phyloP scores from a whole-genome alignment of 306 rosid species.

The Arachis hypogaea region DNA sequence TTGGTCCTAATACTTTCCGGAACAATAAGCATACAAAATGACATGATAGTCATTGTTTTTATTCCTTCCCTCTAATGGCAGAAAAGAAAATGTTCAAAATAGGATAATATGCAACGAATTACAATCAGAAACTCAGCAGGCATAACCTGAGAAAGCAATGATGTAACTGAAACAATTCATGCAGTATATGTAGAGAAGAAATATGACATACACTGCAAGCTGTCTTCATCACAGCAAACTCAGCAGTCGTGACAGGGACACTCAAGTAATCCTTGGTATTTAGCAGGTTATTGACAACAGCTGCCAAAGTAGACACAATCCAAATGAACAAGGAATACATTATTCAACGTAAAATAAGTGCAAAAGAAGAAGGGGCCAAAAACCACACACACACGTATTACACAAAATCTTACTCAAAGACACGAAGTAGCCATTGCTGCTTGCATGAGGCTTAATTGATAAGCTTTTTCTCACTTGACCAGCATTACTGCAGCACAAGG shows the following conservation, averaged over 20 bases:
- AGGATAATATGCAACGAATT: conserved; percentile 27
- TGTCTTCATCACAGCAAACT: conserved; percentile 84
- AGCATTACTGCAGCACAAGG: conserved; percentile 70
- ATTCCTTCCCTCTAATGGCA: not conserved
- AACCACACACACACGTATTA: not conserved
- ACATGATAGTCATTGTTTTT: conserved; percentile 9
- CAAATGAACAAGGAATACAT: conserved; percentile 1
- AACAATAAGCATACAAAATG: conserved; percentile 5
- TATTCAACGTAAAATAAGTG: conserved; percentile 12
- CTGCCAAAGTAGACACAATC: conserved; percentile 55
- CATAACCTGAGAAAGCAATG: conserved; percentile 12
- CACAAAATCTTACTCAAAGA: conserved; percentile 69
- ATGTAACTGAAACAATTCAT: conserved; percentile 13
- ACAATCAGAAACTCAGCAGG: conserved; percentile 23
- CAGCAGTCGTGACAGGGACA: conserved; percentile 84
- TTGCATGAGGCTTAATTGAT: conserved; percentile 73
- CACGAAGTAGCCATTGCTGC: conserved; percentile 72
- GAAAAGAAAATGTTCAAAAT: conserved; percentile 26
- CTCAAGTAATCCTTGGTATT: conserved; percentile 61
- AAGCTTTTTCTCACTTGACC: conserved; percentile 95
- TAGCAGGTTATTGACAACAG: conserved; percentile 64
- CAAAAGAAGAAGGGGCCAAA: conserved; percentile 9
- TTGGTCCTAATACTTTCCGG: not conserved
- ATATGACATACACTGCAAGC: conserved; percentile 84
- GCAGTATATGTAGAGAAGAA: conserved; percentile 14